phyloP scores from a whole-genome alignment of 129 eudicot species.

The Smallanthus sonchifolius region DNA sequence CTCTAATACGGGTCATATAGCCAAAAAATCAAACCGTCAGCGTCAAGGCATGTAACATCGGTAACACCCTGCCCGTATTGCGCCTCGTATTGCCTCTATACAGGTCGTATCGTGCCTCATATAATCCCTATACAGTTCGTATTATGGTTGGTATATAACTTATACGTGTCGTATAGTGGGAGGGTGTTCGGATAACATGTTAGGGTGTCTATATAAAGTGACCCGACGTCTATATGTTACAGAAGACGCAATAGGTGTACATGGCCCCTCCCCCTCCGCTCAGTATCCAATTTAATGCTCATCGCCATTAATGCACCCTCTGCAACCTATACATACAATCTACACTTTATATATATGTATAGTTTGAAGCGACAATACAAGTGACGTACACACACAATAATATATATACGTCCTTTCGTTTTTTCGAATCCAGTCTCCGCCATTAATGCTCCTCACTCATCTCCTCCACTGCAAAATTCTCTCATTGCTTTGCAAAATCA shows the following conservation, averaged over 20 bases:
- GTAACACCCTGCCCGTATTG: no score
- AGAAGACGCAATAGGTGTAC: constrained; percentile 17
- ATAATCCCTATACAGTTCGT: no score
- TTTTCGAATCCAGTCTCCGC: constrained; percentile 19
- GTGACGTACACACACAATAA: constrained; percentile 9
- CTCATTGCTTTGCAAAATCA: constrained; percentile 14
- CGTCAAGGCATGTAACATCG: no score
- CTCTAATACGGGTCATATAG: no score
- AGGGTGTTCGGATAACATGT: no score
- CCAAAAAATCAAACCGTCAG: no score
- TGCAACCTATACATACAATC: constrained; percentile 31
- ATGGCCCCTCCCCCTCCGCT: constrained; percentile 24
- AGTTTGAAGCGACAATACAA: constrained; percentile 31
- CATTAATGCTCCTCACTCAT: constrained; percentile 14
- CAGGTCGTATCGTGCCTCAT: no score
- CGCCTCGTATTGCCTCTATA: no score
- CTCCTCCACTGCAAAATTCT: constrained; percentile 15
- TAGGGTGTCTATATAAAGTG: no score
- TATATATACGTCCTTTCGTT: constrained; percentile 10
- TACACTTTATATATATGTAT: no score
- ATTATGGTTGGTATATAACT: no score
- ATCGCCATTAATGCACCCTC: constrained; percentile 28
- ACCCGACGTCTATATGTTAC: neutral
- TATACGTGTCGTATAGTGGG: no score
- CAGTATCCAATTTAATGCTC: constrained; percentile 27